Evolutionary conservation across 495 filamentous ascomycete genomes (phyloP), one percentile per base, ranked within the genome.

Genomic region (Penicillium antarcticum): DNA sequence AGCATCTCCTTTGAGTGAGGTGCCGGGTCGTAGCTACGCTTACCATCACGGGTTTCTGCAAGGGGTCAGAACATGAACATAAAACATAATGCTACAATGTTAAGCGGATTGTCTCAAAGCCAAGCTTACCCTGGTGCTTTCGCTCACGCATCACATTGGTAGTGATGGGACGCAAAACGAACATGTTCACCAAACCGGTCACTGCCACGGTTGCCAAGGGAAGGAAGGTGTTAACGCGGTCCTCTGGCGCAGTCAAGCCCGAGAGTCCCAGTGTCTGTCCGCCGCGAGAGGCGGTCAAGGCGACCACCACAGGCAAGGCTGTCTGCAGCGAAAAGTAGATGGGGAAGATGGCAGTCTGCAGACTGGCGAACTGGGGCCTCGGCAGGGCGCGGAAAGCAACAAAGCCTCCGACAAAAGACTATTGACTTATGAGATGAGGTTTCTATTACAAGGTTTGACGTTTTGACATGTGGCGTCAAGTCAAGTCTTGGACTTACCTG

Each of bases 321-420:
- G 87, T 82, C 74, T 96, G 92, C 37, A 96, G 67, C 19, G 80
- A 73, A 68, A 97, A 96, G 74, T 92, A 97, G 57, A 86, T 68
- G 18, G 92, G 92, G 71, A 95, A 92, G 60, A 90, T 82, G 58
- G 79, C 79, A 31, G 80, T 71, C 71, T 95, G 92, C 21, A 97
- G 77, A 32, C 80, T 75, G 5, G 83, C 76, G 72, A 97, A 97
- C 63, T 91, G 84, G 0, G 89, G 82, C 9, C 89, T 84, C 9
- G 88, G 77, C 41, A 97, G 82, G 47, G 81, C 78, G 38, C 75
- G 78, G 76, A 84, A 96, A 47, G 88, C 82, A 38, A 91, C 67
- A 24, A 87, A 76, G 26, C 89, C 89, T 47, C 79, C 82, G 50
- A 96, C 73, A 69, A 96, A 96, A 52, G 88, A 87, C 83, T 89